Percentiles rank a stretch among this genome's conserved stretches.
These are phyloP conservation scores for Barnettozyma hawaiiensis DNA, from an alignment of 1,139 yeast genomes.

Conservation along the genomic window DNA sequence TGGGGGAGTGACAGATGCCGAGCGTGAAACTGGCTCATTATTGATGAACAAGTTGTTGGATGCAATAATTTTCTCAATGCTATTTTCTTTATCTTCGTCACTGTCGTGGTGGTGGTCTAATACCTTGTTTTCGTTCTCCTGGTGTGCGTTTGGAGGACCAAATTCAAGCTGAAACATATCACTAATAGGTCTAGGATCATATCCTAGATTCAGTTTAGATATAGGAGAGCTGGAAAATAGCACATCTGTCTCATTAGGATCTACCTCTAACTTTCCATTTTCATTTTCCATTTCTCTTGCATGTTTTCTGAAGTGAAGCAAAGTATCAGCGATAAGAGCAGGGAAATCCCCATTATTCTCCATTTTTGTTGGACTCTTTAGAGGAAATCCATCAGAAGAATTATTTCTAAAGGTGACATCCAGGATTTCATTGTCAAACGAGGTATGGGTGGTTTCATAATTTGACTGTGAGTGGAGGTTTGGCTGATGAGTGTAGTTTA, in stretches of 20 bases:
- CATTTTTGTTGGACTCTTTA: not conserved
- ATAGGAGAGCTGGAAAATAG: slow-evolving; percentile 14
- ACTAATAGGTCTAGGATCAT: slow-evolving; percentile 16
- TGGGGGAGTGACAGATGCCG: not conserved
- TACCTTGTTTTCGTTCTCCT: not conserved
- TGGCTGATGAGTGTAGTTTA: slow-evolving; percentile 7
- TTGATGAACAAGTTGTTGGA: not conserved
- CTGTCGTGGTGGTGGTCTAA: not conserved
- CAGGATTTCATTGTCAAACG: slow-evolving; percentile 8
- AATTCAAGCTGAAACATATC: slow-evolving; percentile 18
- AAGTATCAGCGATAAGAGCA: not conserved
- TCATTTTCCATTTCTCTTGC: not conserved
- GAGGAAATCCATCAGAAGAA: not conserved
- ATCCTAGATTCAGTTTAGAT: slow-evolving; percentile 14
- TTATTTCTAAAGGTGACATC: slow-evolving; percentile 7
- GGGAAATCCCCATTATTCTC: not conserved
- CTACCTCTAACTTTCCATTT: not conserved
- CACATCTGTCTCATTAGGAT: not conserved
- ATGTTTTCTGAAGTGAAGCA: slow-evolving; percentile 2
- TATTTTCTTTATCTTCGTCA: not conserved
- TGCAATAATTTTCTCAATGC: not conserved
- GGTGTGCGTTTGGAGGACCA: not conserved
- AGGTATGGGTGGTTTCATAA: not conserved
- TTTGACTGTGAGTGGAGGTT: not conserved
- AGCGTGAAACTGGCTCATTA: not conserved